Conservation (phyloP, 176 grass and related monocot genomes). For the Guadua angustifolia region DNA sequence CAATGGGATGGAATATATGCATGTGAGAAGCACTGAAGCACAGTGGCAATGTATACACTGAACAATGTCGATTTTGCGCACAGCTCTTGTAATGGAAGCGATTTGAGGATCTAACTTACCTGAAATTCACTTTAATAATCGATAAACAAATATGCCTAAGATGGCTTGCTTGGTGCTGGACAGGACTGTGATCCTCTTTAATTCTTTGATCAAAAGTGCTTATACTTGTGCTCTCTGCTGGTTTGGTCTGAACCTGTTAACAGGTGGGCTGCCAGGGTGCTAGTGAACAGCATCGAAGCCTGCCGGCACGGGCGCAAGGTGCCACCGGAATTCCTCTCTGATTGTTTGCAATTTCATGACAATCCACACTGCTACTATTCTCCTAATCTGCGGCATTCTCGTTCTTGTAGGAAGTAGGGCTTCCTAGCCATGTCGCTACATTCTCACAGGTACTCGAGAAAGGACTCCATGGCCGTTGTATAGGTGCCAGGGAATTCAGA, state of each 20-base stretch:
- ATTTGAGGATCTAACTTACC: neutral
- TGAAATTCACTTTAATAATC: neutral
- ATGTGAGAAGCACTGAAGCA: neutral
- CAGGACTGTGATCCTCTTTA: neutral
- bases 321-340: neutral
- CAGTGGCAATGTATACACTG: neutral
- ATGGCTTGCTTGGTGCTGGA: neutral
- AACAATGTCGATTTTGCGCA: neutral
- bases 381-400: neutral
- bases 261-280: slow-evolving; percentile 95
- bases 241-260: slow-evolving; percentile 22
- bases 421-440: slow-evolving; percentile 84
- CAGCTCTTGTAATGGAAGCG: neutral
- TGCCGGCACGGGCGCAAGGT: slow-evolving; percentile 90
- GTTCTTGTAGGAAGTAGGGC: slow-evolving; percentile 80
- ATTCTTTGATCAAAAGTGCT: slow-evolving; percentile 32
- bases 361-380: neutral
- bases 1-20: neutral
- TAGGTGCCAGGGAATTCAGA: neutral
- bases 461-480: neutral
- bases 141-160: neutral
- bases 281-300: slow-evolving; percentile 77
- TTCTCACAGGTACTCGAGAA: slow-evolving; percentile 75
- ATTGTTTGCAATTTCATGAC: neutral
- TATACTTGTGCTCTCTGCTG: slow-evolving; percentile 11